Evolutionary conservation across 768 basidiomycete species (phyloP).

Genomic region (Sporobolomyces roseus): DNA sequence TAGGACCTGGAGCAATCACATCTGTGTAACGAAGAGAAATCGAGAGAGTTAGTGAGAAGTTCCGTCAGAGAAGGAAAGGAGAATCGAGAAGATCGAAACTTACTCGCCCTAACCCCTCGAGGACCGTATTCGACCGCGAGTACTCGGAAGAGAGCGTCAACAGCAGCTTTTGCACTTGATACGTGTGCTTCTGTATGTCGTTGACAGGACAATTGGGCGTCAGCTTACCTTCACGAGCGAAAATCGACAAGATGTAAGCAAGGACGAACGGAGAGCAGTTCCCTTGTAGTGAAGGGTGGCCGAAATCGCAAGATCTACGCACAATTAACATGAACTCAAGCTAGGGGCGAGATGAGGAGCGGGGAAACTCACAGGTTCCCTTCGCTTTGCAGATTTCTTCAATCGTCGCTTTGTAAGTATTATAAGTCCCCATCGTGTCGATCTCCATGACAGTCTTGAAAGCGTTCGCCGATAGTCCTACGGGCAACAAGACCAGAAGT

Average conservation of each 20-base stretch:
- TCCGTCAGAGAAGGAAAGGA: too few species aligned
- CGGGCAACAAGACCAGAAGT: neutral
- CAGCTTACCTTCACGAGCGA: too few species aligned
- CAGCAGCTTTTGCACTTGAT: conserved; percentile 87
- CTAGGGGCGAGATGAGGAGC: neutral
- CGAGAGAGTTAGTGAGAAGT: too few species aligned
- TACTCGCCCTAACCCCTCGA: conserved; percentile 77
- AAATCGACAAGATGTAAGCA: too few species aligned
- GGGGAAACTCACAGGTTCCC: conserved; percentile 59
- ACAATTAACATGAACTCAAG: too few species aligned
- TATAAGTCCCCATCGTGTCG: conserved; percentile 87
- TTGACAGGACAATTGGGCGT: too few species aligned
- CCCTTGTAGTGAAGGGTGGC: conserved; percentile 77
- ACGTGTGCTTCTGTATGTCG: too few species aligned
- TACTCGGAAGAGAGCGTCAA: conserved; percentile 81
- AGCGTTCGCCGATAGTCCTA: conserved; percentile 71
- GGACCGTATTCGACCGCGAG: conserved; percentile 93
- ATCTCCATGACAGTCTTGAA: conserved; percentile 92
- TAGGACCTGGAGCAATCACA: conserved; percentile 73
- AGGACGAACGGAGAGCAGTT: conserved; percentile 62
- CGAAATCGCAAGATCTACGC: conserved; percentile 72
- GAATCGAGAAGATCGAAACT: too few species aligned
- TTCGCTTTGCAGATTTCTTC: conserved; percentile 64
- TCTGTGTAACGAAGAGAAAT: too few species aligned
- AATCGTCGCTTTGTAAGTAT: conserved; percentile 90